Evolutionary conservation across 352 stramenopile species (phyloP).

Genomic region (Aphanomyces stellatus): DNA sequence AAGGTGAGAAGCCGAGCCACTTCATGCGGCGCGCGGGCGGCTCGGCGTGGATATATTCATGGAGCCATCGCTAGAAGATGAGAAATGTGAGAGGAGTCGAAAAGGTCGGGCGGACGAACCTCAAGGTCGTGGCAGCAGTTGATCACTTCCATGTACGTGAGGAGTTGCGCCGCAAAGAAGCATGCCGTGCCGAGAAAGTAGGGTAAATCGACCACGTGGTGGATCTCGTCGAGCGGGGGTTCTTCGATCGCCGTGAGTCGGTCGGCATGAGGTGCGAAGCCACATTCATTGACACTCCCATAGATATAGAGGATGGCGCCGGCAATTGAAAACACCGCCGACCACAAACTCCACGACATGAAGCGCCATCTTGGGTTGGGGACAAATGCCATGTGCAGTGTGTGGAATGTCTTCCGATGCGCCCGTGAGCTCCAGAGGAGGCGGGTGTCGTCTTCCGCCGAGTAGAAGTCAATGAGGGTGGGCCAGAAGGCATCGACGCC

Average conservation of each 20-base stretch:
- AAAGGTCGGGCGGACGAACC: constrained; percentile 10
- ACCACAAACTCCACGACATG: constrained; percentile 71
- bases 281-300: constrained; percentile 46
- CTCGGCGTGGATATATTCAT: constrained; percentile 75
- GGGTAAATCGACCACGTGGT: constrained; percentile 47
- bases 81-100: background rate
- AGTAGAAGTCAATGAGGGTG: constrained; percentile 83
- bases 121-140: constrained; percentile 85
- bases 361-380: constrained; percentile 51
- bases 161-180: constrained; percentile 42
- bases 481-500: constrained; percentile 78
- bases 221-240: constrained; percentile 22
- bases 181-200: constrained; percentile 48
- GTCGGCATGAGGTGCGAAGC: constrained; percentile 19
- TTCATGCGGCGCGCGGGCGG: constrained; percentile 57
- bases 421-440: constrained; percentile 80
- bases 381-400: constrained; percentile 67
- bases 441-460: constrained; percentile 62
- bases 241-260: background rate
- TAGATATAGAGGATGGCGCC: constrained; percentile 53
- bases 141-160: constrained; percentile 82
- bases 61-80: constrained; percentile 47
- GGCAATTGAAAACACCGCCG: constrained; percentile 38
- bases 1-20: constrained; percentile 69
- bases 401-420: constrained; percentile 86